Conservation (phyloP, 2,329 filamentous ascomycete genomes). For the Ophiostoma sp. region DNA sequence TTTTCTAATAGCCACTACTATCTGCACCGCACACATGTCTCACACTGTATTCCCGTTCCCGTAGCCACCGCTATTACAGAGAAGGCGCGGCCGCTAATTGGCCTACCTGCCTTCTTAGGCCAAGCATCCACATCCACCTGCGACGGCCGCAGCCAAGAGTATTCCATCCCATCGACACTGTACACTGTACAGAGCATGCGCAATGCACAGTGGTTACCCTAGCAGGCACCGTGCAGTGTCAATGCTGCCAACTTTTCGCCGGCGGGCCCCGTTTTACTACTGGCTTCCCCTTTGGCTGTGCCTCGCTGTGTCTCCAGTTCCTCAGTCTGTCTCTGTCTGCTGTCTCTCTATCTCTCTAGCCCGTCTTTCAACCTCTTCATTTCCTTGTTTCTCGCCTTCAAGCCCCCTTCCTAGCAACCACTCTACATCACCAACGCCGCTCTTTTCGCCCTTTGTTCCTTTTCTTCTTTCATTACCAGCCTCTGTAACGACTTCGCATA, state of each 20-base stretch:
- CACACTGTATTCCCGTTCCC: background rate
- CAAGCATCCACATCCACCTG: conserved; percentile 15
- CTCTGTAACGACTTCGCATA: conserved; percentile 6
- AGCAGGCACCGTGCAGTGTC: background rate
- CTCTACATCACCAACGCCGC: conserved; percentile 7
- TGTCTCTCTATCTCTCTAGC: background rate
- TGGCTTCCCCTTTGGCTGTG: conserved; percentile 7
- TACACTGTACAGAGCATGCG: background rate
- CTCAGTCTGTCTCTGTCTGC: background rate
- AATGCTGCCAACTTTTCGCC: conserved; percentile 23
- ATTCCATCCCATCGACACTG: background rate
- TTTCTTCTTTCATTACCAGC: background rate
- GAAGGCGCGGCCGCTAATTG: conserved; percentile 18
- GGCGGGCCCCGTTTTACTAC: conserved; percentile 4
- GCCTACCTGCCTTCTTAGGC: conserved; percentile 18
- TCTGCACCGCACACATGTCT: background rate
- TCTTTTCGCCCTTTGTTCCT: background rate
- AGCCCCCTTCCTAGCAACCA: background rate
- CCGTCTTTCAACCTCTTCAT: conserved; percentile 13
- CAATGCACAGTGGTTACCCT: background rate
- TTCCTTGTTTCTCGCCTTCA: conserved; percentile 1
- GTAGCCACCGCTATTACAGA: background rate
- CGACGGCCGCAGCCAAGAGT: conserved; percentile 16
- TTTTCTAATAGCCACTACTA: background rate
- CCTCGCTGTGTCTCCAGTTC: background rate